Evolutionary conservation across 345 rosid species (phyloP).

Genomic region (Euphorbia peplus): DNA sequence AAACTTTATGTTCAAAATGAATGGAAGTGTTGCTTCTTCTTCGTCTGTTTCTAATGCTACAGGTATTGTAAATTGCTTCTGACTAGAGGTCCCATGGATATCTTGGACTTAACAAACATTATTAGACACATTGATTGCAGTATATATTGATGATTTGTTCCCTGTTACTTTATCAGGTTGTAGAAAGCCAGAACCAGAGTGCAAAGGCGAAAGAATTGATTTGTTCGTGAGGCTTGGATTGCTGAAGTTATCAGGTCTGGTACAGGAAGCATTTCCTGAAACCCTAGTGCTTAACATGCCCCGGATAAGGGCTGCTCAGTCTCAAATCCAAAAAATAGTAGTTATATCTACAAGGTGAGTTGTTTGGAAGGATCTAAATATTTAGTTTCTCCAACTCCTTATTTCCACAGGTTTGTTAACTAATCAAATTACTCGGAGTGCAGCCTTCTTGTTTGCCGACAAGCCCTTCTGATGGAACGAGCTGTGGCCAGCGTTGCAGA

Average conservation of each 20-base stretch:
- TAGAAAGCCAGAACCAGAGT: slow-evolving; percentile 36
- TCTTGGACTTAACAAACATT: too few species aligned
- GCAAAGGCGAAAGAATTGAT: slow-evolving; percentile 64
- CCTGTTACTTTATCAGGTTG: slow-evolving; percentile 32
- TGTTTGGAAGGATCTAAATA: neutral
- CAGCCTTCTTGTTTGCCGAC: slow-evolving; percentile 85
- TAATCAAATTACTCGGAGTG: neutral
- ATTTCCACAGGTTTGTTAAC: neutral
- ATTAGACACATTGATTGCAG: neutral
- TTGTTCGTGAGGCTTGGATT: slow-evolving; percentile 69
- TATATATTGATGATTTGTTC: neutral
- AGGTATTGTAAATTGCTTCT: slow-evolving; percentile 35
- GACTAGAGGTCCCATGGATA: too few species aligned
- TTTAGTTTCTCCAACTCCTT: too few species aligned
- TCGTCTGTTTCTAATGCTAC: slow-evolving; percentile 29
- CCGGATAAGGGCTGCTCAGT: slow-evolving; percentile 70
- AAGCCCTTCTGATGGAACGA: slow-evolving; percentile 55
- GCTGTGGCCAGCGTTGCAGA: slow-evolving; percentile 44
- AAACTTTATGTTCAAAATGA: slow-evolving; percentile 35
- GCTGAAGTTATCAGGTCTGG: slow-evolving; percentile 70
- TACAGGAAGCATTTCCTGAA: slow-evolving; percentile 59
- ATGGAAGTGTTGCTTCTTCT: slow-evolving; percentile 21
- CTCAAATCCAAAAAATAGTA: slow-evolving; percentile 72
- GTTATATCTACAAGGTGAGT: slow-evolving; percentile 67
- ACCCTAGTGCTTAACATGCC: slow-evolving; percentile 61